Base-by-base conservation (phyloP, 192 early-diverging fungal genomes). In the Linnemannia hyalina region DNA sequence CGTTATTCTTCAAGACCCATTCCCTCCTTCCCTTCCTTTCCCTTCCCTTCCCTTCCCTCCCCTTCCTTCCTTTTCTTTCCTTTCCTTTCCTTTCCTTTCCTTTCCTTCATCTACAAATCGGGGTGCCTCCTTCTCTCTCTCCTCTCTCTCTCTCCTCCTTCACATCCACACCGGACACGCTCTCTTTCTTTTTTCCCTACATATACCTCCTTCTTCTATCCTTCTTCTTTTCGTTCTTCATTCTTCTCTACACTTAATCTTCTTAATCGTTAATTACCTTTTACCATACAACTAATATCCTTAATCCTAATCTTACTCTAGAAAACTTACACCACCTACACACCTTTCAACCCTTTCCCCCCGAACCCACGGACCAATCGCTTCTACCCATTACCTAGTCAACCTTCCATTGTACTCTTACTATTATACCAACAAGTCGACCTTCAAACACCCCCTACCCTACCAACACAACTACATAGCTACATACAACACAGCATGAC, bases 401-500 rank as follows among this genome's bases (percentile, higher is more conserved):
- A 60, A 54, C 13, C 40, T 36, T 57, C n/a, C 47, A 46, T 32
- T 36, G 6, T 11, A 32, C 32, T 54, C 29, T n/a, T 36, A 13
- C 75, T 11, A 44, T 40, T n/a, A 23, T 26, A 29, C 13, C 36
- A n/a, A 35, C 36, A 76, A 40, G 16, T 42, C 40, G 41, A 49
- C 65, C 26, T 32, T 29, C 29, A 29, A 57, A 68, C 57, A 11
- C 46, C 76, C 76, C n/a, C 49, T 52, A 22, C 49, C 18, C 20
- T 52, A 4, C 49, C 55, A 55, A 6, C 6, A 55, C 55, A 4
- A n/a, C 23, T 4, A 60, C n/a, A 60, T 60, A 52, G 0, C n/a
- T 46, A 15, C 20, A 26, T 29, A 26, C 60, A 29, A 29, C 0
- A 32, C 20, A 80, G n/a, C 32, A 85, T 85, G 83, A 77, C 41